Evolutionary conservation across 176 grass and related monocot species (phyloP).

Genomic region (Typha latifolia): DNA sequence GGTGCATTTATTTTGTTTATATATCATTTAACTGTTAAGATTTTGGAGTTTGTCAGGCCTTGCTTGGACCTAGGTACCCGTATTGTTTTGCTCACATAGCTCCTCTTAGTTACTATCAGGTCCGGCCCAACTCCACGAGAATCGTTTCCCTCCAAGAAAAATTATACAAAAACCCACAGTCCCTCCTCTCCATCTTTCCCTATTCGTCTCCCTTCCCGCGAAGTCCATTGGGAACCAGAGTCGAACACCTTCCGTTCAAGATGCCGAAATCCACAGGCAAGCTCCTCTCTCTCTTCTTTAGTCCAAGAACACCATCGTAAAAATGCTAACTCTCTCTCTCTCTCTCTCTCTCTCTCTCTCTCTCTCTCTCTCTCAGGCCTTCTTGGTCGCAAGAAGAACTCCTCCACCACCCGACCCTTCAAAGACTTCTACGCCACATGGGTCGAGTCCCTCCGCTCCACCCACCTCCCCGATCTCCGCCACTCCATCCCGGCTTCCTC

Average conservation of each 20-base stretch:
- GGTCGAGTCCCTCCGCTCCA: constrained; percentile 45
- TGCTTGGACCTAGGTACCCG: no score
- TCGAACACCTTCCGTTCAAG: background rate
- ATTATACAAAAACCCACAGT: no score
- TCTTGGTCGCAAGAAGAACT: constrained; percentile 1
- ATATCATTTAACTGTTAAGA: no score
- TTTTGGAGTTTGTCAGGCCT: no score
- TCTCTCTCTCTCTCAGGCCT: background rate
- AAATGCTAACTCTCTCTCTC: background rate
- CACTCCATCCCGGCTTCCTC: constrained; percentile 32
- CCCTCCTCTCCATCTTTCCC: background rate
- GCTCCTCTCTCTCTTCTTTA: background rate
- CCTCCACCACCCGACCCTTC: background rate
- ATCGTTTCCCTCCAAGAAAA: no score
- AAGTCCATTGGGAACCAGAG: background rate
- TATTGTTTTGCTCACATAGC: no score
- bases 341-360: background rate
- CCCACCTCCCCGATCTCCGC: constrained; percentile 50
- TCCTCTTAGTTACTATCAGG: no score
- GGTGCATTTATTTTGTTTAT: no score
- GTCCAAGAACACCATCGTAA: no score
- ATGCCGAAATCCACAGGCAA: constrained; percentile 1
- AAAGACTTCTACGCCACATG: constrained; percentile 49
- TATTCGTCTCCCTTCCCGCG: background rate
- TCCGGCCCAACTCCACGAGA: no score